Evolutionary conservation across 768 basidiomycete genomes (phyloP), one percentile per base, ranked within the genome.

Genomic region (Fomitopsis serialis): DNA sequence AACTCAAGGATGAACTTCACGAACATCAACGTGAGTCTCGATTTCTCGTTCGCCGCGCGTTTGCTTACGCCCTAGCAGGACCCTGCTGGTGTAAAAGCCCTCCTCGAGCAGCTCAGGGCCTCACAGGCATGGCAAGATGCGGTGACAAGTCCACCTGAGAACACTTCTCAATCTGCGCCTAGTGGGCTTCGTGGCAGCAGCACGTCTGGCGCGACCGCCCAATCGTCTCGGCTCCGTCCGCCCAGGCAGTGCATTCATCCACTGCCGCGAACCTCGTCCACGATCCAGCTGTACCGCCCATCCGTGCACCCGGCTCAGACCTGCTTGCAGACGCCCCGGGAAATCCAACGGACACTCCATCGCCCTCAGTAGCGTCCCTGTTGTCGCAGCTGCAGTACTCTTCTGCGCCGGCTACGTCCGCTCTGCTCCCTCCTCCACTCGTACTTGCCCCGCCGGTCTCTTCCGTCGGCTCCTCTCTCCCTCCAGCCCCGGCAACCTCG

Each of bases 51-150:
- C 34, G 23, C 25, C 19, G 23, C 25, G 44, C 42, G 42, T 54
- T 47, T 11, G 58, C 46, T 27, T 63, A 32, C 29, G 29, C 11
- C 29, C 29, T 32, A 5, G 6, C 6, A 90, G 87, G 87, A 90
- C 67, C 72, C 84, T 45, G 73, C 73, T 55, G 80, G 78, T 43
- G 76, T 93, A 45, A 78, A 81, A 60, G 82, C 87, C 24, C 75
- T 92, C 23, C 77, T 93, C 17, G 85, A 90, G 50, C 79, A 80
- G 57, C 72, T 92, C 12, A 74, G 80, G 48, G 68, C 75, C 2
- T 91, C 89, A 3, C 75, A 80, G 60, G 85, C 82, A 22, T 91
- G 86, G 87, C 78, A 84, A 60, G 74, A 83, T 46, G 63, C 73
- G 1, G 58, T 63, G 40, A 45, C 27, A 36, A 52, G 36, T 29